These are phyloP conservation scores for Cryptosporidium andersoni DNA, from an alignment of 169 alveolate genomes.

Conservation along the genomic window DNA sequence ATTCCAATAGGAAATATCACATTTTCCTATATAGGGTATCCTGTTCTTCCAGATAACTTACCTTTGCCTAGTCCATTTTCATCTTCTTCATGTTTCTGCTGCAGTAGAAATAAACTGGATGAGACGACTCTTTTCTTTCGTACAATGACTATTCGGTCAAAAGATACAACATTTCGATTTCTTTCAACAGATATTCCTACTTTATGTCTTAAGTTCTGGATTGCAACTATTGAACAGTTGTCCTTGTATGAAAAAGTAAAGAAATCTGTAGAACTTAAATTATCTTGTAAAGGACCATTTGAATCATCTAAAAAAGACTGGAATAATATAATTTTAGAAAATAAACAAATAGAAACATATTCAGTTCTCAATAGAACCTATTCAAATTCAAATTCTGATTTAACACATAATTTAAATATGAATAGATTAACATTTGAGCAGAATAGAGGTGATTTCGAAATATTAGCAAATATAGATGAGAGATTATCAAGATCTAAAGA, in stretches of 20 bases:
- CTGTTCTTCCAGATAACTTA: slow-evolving; percentile 15
- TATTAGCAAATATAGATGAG: no score
- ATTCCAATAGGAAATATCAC: slow-evolving; percentile 24
- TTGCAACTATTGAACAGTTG: slow-evolving; percentile 49
- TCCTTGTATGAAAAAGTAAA: no score
- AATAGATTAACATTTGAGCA: slow-evolving; percentile 10
- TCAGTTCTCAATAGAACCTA: not conserved
- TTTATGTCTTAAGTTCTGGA: slow-evolving; percentile 55
- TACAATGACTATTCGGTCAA: slow-evolving; percentile 32
- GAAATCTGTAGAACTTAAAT: slow-evolving; percentile 7
- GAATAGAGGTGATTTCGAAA: no score
- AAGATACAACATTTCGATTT: slow-evolving; percentile 19
- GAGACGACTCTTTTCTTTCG: slow-evolving; percentile 19
- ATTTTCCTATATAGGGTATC: slow-evolving; percentile 33
- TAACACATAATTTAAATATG: not conserved
- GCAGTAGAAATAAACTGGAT: slow-evolving; percentile 19
- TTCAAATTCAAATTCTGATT: not conserved
- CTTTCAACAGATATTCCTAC: slow-evolving; percentile 12
- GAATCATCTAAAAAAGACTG: not conserved
- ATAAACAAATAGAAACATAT: no score
- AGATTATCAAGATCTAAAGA: no score
- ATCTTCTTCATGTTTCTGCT: slow-evolving; percentile 20
- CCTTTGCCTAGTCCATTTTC: slow-evolving; percentile 20
- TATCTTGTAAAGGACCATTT: not conserved
- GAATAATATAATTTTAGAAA: not conserved